Evolutionary conservation across 805 yeast genomes (phyloP).

Genomic region (Myxozyma mucilagina): DNA sequence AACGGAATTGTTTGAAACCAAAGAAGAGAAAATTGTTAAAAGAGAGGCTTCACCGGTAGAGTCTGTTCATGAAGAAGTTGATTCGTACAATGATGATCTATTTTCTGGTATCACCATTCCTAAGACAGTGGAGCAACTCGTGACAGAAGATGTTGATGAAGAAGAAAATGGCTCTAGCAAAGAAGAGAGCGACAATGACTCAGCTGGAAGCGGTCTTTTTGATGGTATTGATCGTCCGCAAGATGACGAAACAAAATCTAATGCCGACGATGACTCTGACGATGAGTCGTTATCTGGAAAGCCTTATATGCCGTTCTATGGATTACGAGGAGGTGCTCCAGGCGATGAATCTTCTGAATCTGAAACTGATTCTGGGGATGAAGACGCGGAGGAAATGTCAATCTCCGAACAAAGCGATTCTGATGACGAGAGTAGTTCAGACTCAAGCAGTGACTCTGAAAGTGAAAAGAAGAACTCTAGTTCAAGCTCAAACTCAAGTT

Average conservation of each 20-base stretch:
- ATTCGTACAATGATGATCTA: not conserved
- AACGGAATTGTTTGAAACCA: not conserved
- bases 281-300: constrained; percentile 30
- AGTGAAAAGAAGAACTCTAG: not conserved
- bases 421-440: not conserved
- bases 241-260: not conserved
- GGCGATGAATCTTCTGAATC: constrained; percentile 42
- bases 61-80: not conserved
- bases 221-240: not conserved
- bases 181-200: not conserved
- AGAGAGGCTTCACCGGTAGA: not conserved
- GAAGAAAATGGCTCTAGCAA: not conserved
- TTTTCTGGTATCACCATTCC: not conserved
- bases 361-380: constrained; percentile 37
- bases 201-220: not conserved
- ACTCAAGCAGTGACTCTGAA: too few relatives aligned
- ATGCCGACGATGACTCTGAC: not conserved
- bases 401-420: constrained; percentile 13
- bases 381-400: constrained; percentile 38
- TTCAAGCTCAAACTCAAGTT: too few relatives aligned
- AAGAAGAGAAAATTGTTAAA: not conserved
- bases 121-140: not conserved
- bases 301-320: constrained; percentile 38
- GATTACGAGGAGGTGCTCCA: constrained; percentile 42
- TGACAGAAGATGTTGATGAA: not conserved